Evolutionary conservation across 305 asterid genomes (phyloP).

Genomic region (Rubia occidens): DNA sequence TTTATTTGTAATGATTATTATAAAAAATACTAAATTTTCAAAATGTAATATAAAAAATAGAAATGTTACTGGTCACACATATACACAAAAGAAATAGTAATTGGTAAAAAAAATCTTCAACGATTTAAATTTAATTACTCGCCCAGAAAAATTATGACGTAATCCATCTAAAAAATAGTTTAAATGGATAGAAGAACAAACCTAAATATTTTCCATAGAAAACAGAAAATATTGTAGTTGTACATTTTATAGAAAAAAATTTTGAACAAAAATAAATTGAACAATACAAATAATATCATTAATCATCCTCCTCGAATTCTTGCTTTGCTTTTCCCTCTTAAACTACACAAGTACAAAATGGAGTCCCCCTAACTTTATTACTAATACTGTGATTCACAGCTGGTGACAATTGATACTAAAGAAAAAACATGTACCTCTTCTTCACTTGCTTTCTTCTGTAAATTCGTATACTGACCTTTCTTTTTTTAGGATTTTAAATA

Average conservation of each 20-base stretch:
- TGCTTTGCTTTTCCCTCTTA: background rate
- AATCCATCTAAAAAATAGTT: background rate
- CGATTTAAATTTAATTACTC: no score
- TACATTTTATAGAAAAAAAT: background rate
- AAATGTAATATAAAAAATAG: no score
- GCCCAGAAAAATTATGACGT: no score
- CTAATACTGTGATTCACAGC: slow-evolving; percentile 15
- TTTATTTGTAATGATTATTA: no score
- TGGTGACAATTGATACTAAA: slow-evolving; percentile 30
- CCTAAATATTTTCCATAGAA: background rate
- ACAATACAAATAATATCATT: background rate
- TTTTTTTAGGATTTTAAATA: slow-evolving; percentile 4
- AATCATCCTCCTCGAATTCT: background rate
- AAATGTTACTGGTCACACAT: no score
- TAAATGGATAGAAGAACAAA: background rate
- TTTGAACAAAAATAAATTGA: background rate
- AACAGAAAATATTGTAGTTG: background rate
- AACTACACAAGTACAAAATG: slow-evolving; percentile 8
- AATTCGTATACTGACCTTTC: background rate
- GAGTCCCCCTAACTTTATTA: background rate
- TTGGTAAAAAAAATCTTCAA: background rate
- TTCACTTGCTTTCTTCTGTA: slow-evolving; percentile 9
- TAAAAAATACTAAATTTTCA: no score
- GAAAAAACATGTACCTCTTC: slow-evolving; percentile 16
- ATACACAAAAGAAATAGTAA: no score